Base-by-base conservation (phyloP, 2,329 filamentous ascomycete species). In the Blastomyces gilchristii region DNA sequence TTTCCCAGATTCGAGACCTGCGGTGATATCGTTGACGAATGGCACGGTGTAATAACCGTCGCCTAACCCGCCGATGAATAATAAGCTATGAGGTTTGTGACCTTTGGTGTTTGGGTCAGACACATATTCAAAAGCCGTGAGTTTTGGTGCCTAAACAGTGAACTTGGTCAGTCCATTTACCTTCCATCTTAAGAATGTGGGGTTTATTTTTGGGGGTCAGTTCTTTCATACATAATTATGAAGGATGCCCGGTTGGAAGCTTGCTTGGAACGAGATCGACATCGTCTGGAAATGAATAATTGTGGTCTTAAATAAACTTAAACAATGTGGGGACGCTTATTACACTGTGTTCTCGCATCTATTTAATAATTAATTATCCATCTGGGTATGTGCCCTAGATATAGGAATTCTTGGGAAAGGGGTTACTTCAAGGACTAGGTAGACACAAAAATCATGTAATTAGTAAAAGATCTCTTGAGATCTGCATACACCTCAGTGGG, bases 61-160 rank as follows among this genome's bases (percentile, higher is more conserved):
- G 60, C 77, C 79, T 50, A 87, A 77, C 47, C 85, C 85, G 64
- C 81, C 83, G 61, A 86, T 75, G 75, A 83, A 86, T 67, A 86
- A 73, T 59, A 86, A 73, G 37, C 79, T 82, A 72, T 84, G 70
- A 52, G 70, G 71, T 60, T 76, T 77, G 50, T 62, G 66, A 8
- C 49, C 39, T 65, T 69, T 63, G 41, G 68, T 52, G 54, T 60
- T 64, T 60, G 63, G 57, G 22, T 68, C 61, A 14, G 67, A 65
- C 22, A 67, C 69, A 65, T 75, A 78, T 68, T 79, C 77, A 65
- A 78, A 79, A 14, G 76, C 73, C 50, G 74, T 72, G 18, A 79
- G 72, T 43, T 69, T 70, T 49, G 72, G 70, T 61, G 76, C 71
- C 77, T 78, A 65, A 12, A 25, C 8, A 31, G 28, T 25, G 16